These are phyloP conservation scores for Beauveria varroae DNA, from an alignment of 2,329 filamentous ascomycete genomes.

Conservation along the genomic window DNA sequence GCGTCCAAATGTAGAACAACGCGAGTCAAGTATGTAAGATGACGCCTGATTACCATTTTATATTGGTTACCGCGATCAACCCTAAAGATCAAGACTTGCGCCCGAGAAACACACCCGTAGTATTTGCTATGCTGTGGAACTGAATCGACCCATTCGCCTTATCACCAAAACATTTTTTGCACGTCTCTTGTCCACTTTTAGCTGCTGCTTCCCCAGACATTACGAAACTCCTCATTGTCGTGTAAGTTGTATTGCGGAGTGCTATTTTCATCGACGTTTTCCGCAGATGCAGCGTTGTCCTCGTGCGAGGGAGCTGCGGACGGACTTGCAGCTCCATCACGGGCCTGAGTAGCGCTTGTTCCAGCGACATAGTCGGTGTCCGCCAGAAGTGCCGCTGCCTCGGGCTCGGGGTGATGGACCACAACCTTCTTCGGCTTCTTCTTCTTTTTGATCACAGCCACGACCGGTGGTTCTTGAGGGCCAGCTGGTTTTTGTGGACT, in stretches of 20 bases:
- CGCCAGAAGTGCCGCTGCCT: constrained; percentile 19
- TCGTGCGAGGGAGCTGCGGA: neutral
- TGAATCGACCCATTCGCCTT: neutral
- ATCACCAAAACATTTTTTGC: neutral
- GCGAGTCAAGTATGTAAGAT: neutral
- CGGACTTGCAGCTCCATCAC: constrained; percentile 18
- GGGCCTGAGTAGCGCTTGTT: constrained; percentile 6
- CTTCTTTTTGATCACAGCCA: constrained; percentile 32
- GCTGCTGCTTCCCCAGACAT: constrained; percentile 32
- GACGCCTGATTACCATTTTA: neutral
- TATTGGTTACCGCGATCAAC: neutral
- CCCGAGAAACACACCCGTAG: constrained; percentile 11
- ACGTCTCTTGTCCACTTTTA: neutral
- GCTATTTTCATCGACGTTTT: constrained; percentile 11
- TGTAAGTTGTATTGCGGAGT: constrained; percentile 22
- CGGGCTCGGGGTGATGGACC: constrained; percentile 27
- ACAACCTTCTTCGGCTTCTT: constrained; percentile 28
- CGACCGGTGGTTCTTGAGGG: constrained; percentile 19
- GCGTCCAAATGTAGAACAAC: neutral
- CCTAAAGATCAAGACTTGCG: neutral
- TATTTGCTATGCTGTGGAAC: constrained; percentile 21
- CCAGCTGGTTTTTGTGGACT: constrained; percentile 17
- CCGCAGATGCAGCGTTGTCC: constrained; percentile 9
- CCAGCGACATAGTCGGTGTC: constrained; percentile 16
- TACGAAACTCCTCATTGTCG: constrained; percentile 37